Evolutionary conservation across 345 rosid genomes (phyloP), one percentile per base, ranked within the genome.

Genomic region (Kandelia obovata): DNA sequence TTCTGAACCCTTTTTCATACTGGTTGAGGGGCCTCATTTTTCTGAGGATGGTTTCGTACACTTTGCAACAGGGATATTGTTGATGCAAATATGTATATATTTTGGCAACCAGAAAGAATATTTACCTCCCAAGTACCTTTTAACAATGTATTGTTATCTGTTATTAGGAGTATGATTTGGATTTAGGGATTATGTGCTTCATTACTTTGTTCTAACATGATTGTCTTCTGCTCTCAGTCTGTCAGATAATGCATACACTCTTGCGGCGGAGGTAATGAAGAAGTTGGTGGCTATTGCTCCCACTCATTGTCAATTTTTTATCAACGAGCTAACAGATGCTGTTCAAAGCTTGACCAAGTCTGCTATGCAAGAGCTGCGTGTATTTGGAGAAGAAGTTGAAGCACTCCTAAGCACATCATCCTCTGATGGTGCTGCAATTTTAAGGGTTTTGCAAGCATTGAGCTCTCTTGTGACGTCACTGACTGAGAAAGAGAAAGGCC

Each of bases 181-280:
- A 21, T 21, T 53, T 53, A 53, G 3, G 13, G 58, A n/a, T 25
- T 53, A 43, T 26, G n/a, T 51, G 2, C 66, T 8, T 13, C 5
- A 26, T n/a, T 58, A 6, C 25, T 62, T 62, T 35, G 35, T 57
- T 47, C 77, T 79, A 68, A 76, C 70, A 27, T 65, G 27, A 7
- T 39, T 27, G 58, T 56, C 73, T 68, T 64, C 37, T 56, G 59
- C 25, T 35, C 60, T 28, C 90, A 94, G 98, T 72, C 80, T 94
- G 86, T 94, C 98, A 77, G 98, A 94, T 83, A 88, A 83, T 55
- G 95, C 98, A 63, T 91, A 94, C 56, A 64, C 83, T 76, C 93
- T 89, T 58, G 97, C 88, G 60, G 95, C 92, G 6, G 98, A 89
- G 79, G 97, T 94, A 70, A 83, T 94, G 85, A 91, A 88, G 75